Evolutionary conservation across 352 stramenopile genomes (phyloP), one percentile per base, ranked within the genome.

Genomic region (Plasmopara halstedii): DNA sequence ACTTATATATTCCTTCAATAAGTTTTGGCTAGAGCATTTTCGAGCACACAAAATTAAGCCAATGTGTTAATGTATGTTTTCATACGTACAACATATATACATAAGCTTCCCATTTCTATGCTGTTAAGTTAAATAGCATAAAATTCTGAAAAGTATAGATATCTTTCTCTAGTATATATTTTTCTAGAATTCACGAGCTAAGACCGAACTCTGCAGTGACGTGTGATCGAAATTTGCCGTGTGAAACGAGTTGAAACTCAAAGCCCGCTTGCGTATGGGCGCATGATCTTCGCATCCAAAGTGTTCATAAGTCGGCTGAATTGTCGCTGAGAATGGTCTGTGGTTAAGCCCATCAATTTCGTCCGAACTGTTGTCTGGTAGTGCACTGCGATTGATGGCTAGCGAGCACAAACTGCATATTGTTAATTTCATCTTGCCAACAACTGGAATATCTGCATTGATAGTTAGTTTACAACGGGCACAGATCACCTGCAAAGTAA

Each of bases 341-440:
- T 70, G 52, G 15, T 51, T 64, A 6, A 76, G 37, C 1, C 52
- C 54, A 5, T 41, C 53, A 37, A 50, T 63, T 22, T 69, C 62
- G 19, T 66, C 66, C 50, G 56, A 62, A 10, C 53, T 54, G 26
- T 65, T 71, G 18, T 85, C 73, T 5, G 65, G 70, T 20, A 81
- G 41, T 36, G 68, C 61, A 35, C 61, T 87, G 38, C 78, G 74
- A 53, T 90, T 85, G 42, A 90, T 81, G 40, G 73, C 67, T 27
- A 88, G 58, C 40, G 78, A 82, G 60, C 78, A 90, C 8, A 90
- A 29, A 18, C 66, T 85, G 59, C 78, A 90, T 42, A 90, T 90
- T 42, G 78, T 90, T 23, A 90, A 70, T 61, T 90, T 90, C 78
- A 90, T 87, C 58, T 79, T 85, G 40, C 78, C 78, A 14, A 87